A percentile compares a stretch with the other conserved stretches of the same genome.
Evolutionary conservation across 345 rosid genomes (phyloP).

Genomic region (Gossypium herbaceum): DNA sequence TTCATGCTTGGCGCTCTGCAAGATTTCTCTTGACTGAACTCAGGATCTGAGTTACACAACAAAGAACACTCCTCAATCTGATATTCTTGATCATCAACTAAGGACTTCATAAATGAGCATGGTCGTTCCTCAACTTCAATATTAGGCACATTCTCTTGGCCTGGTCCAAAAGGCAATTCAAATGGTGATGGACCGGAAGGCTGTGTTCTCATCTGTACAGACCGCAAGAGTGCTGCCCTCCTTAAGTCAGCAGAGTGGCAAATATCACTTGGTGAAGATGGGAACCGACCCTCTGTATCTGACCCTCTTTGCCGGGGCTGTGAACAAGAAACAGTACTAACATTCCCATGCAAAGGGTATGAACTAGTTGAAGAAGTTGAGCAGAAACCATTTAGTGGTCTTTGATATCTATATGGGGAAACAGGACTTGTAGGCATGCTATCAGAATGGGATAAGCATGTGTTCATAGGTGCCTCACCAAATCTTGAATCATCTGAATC

Average conservation of each 20-base stretch:
- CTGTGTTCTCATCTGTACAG: conserved; percentile 94
- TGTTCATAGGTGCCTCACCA: conserved; percentile 44
- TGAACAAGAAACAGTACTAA: conserved; percentile 29
- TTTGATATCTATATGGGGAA: conserved; percentile 71
- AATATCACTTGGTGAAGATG: conserved; percentile 96
- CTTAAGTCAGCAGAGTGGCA: conserved; percentile 92
- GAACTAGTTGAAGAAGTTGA: conserved; percentile 36
- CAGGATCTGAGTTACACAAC: conserved; percentile 36
- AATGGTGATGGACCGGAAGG: conserved; percentile 43
- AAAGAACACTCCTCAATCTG: conserved; percentile 48
- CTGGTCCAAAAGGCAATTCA: conserved; percentile 45
- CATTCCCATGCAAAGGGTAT: conserved; percentile 29
- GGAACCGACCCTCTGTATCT: conserved; percentile 88
- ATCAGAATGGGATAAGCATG: conserved; percentile 62
- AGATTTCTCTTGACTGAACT: conserved; percentile 46
- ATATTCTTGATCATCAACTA: conserved; percentile 62
- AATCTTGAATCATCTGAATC: conserved; percentile 74
- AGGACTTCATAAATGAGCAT: conserved; percentile 53
- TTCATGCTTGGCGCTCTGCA: conserved; percentile 37
- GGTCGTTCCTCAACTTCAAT: conserved; percentile 57
- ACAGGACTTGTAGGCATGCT: conserved; percentile 79
- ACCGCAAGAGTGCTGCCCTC: conserved; percentile 83
- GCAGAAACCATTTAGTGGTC: conserved; percentile 44
- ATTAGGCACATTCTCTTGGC: conserved; percentile 41
- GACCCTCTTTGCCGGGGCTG: conserved; percentile 74